phyloP scores from a whole-genome alignment of 2,329 filamentous ascomycete genomes.

The Microthyrium microscopicum region DNA sequence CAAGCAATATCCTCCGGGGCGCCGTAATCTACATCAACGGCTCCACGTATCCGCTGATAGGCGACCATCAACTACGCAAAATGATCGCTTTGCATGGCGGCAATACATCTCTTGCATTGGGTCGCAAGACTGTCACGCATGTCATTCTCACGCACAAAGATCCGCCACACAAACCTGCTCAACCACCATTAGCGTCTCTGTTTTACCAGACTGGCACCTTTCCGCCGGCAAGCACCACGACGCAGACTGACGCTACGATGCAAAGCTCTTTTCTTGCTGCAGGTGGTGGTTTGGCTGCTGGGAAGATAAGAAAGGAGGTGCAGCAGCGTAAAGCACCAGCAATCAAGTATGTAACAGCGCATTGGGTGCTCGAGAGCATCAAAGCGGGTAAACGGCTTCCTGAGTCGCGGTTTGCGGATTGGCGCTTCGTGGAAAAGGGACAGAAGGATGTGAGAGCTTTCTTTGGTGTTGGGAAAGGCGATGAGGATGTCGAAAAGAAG shows the following conservation, averaged over 20 bases:
- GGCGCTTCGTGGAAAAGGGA: too few relatives aligned
- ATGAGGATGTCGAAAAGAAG: too few relatives aligned
- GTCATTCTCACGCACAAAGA: constrained; percentile 58
- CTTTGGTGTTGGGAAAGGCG: too few relatives aligned
- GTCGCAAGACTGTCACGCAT: constrained; percentile 63
- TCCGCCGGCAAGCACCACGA: constrained; percentile 11
- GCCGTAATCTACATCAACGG: constrained; percentile 76
- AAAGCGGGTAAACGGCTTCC: constrained; percentile 56
- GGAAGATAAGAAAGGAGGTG: constrained; percentile 73
- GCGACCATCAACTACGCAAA: constrained; percentile 73
- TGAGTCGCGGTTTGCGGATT: constrained; percentile 60
- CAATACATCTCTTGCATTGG: constrained; percentile 51
- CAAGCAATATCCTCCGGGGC: constrained; percentile 45
- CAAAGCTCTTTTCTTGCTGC: constrained; percentile 33
- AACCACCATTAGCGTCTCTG: too few relatives aligned
- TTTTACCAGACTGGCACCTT: too few relatives aligned
- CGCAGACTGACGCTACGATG: constrained; percentile 13
- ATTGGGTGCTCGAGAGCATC: constrained; percentile 79
- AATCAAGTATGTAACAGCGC: constrained; percentile 63
- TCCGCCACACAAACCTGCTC: constrained; percentile 11
- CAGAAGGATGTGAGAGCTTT: too few relatives aligned
- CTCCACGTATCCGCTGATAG: constrained; percentile 63
- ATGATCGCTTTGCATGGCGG: constrained; percentile 62
- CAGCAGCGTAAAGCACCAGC: constrained; percentile 46
- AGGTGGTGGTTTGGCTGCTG: constrained; percentile 59